Conservation (phyloP, 768 basidiomycete genomes). For the Agaricus subrufescens region DNA sequence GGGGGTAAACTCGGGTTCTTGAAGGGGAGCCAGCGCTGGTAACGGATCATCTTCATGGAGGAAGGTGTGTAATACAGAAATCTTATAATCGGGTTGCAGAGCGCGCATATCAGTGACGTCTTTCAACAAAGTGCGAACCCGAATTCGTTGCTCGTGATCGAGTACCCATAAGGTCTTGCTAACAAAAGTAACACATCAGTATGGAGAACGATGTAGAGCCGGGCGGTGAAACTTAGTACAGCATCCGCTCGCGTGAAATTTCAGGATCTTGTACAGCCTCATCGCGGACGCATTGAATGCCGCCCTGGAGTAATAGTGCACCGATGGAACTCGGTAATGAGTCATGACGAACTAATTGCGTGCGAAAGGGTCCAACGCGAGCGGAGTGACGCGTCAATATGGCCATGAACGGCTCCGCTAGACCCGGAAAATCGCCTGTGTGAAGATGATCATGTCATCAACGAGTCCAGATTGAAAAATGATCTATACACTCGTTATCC, state of each 20-base stretch:
- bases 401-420: conserved; percentile 34
- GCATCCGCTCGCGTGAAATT: conserved; percentile 17
- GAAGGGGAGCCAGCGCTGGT: neutral
- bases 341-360: conserved; percentile 8
- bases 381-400: conserved; percentile 41
- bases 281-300: conserved; percentile 20
- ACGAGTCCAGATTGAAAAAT: conserved; percentile 1
- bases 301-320: neutral
- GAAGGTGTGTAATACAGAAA: conserved; percentile 20
- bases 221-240: conserved; percentile 13
- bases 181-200: neutral
- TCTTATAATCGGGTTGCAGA: conserved; percentile 15
- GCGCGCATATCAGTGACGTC: conserved; percentile 2
- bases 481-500: conserved; percentile 29
- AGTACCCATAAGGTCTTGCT: conserved; percentile 5
- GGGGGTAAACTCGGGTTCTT: conserved; percentile 20
- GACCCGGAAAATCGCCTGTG: neutral
- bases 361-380: conserved; percentile 42
- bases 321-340: neutral
- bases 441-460: too few species aligned
- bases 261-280: conserved; percentile 16
- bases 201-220: neutral
- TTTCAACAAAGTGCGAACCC: neutral
- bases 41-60: conserved; percentile 11
- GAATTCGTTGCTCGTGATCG: neutral